Evolutionary conservation across 192 early-diverging fungal species (phyloP), one percentile per base, ranked within the genome.

Genomic region (Coemansia sp.): DNA sequence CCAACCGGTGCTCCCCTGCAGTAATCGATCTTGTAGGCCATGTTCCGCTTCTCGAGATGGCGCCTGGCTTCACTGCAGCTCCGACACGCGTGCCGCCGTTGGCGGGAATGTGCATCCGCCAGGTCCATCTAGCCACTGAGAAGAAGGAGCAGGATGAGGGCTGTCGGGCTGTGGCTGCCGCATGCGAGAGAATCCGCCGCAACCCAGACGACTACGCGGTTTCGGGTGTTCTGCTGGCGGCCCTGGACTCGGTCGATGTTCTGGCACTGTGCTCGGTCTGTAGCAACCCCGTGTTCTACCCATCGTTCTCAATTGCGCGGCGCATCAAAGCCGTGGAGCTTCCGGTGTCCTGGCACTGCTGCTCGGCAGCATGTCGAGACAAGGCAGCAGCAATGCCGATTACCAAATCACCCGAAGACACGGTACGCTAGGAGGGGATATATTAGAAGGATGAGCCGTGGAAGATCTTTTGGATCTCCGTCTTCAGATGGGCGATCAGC

Each of bases 321-420:
- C 11, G 13, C 4, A 63, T 40, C 9, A 45, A 50, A 0, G 33
- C 23, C 40, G 55, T 67, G 57, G 57, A 57, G 19, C 22, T 79
- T 20, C 76, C 76, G 1, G 62, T 70, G n/a, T 50, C 28, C 2
- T 79, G 70, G 71, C 62, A 65, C 22, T 80, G 77, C 56, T 80
- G 77, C 59, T 74, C 75, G 15, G 58, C 66, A 7, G 27, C 42
- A n/a, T 79, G 75, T 15, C 75, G 64, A 15, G 57, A 64, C 55
- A 30, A 19, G 23, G 60, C 60, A 10, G 19, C 50, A 13, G 4
- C 52, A 28, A 28, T 30, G 52, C 13, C 29, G 30, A 17, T 54
- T 31, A 31, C 10, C 30, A 54, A 33, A 54, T 6, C 27, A 19
- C 7, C 52, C 3, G 14, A 48, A 22, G 25, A 9, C 4, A 17